Evolutionary conservation across 371 early-diverging fungal species (phyloP), one percentile per base, ranked within the genome.

Genomic region (Dinochytrium kinnereticum): DNA sequence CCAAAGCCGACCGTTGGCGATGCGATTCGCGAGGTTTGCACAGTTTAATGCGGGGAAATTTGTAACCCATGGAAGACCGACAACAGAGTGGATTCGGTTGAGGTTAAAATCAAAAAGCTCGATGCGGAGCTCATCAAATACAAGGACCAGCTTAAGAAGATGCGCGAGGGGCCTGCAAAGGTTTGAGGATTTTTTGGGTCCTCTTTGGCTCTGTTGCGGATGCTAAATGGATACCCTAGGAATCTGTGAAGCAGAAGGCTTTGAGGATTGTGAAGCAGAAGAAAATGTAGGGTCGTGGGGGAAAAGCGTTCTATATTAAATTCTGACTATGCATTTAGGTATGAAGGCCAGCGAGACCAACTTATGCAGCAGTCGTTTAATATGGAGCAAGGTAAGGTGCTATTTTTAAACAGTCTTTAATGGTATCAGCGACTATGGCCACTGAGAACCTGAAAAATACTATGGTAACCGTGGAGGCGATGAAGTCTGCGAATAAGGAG

Each of bases 391-490:
- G 81, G 81, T 74, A 51, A 34, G 70, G 10, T 13, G 10, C 7
- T 51, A 15, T 1, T 24, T 7, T 51, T 19, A 5, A 39, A 55
- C 65, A 33, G 39, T 37, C n/a, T 66, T 17, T 71, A 40, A 34
- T 0, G 19, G 30, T n/a, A 13, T 37, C 71, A 82, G 94, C 96
- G 19, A 84, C 86, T 61, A 93, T 97, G 87, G 92, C 96, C 19
- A 95, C 95, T 0, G 98, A 98, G 66, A 97, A 96, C 81, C 79
- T 98, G 61, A 93, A 93, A 67, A 95, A 95, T 79, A 96, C 96
- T 5, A 86, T 95, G 87, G 88, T 92, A 1, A 95, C 96, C 1
- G 90, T 97, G 44, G 94, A 96, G 81, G 97, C 97, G 15, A 98
- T 98, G 98, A 89, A 95, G 80, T 80, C 85, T 0, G 95, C 96